Conservation (phyloP, 495 filamentous ascomycete genomes). For the Aspergillus steynii region DNA sequence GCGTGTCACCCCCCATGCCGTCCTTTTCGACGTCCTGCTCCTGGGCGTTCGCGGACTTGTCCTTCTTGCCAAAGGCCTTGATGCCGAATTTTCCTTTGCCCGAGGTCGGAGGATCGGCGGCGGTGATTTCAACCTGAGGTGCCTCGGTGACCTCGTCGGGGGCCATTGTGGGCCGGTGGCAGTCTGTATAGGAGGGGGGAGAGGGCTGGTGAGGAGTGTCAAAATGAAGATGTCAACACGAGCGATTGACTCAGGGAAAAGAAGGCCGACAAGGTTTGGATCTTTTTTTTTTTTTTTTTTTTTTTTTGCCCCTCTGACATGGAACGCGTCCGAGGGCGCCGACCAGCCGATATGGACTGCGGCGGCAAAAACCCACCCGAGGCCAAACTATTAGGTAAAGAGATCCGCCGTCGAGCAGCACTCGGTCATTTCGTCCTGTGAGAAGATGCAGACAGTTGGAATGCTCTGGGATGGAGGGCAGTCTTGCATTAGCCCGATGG, state of each 20-base stretch:
- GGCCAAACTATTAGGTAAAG: conserved; percentile 3
- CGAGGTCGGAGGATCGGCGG: background rate
- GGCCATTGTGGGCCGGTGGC: background rate
- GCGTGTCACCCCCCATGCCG: conserved; percentile 2
- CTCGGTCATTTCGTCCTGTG: background rate
- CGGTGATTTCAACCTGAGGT: conserved; percentile 1
- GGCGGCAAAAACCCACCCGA: background rate
- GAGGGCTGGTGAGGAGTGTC: background rate
- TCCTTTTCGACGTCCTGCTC: conserved; percentile 8
- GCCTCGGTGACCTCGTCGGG: conserved; percentile 9
- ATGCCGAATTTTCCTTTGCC: background rate
- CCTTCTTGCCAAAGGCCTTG: background rate
- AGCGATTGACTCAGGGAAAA: background rate
- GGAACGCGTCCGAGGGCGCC: background rate
- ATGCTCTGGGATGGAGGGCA: background rate
- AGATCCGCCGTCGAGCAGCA: background rate
- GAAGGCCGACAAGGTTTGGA: background rate
- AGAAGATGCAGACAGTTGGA: too few relatives aligned
- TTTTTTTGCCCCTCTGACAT: background rate
- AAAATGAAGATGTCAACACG: background rate
- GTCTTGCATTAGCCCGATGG: too few relatives aligned
- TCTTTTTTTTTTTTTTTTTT: conserved; percentile 3
- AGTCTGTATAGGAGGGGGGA: background rate
- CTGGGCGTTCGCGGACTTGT: background rate
- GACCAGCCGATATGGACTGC: too few relatives aligned